These are phyloP conservation scores for Eudorina sp. DNA, from an alignment of 139 green algal species.

Conservation along the genomic window DNA sequence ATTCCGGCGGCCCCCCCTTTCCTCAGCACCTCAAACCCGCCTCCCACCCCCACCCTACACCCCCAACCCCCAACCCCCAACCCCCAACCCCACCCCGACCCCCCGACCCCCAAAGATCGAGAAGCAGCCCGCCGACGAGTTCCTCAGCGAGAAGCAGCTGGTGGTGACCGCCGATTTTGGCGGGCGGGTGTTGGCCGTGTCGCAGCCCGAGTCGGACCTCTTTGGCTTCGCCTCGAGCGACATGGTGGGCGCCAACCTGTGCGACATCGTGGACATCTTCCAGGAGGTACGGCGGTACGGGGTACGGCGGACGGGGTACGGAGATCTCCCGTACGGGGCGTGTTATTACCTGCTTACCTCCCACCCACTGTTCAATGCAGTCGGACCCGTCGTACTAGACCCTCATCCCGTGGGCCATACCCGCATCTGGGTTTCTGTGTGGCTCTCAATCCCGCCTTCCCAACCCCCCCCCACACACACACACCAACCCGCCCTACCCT, in stretches of 20 bases:
- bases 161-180: slow-evolving; percentile 5
- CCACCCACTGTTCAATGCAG: no score
- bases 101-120: slow-evolving; percentile 1
- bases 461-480: no score
- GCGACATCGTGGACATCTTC: slow-evolving; percentile 47
- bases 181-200: neutral
- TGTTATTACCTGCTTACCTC: no score
- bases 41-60: neutral
- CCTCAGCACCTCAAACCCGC: neutral
- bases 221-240: neutral
- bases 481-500: no score
- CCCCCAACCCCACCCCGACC: neutral
- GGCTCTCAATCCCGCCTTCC: no score
- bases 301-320: no score
- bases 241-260: slow-evolving; percentile 18
- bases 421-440: neutral
- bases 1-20: no score
- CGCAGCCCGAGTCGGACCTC: neutral
- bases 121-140: neutral
- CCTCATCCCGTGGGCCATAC: no score
- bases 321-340: no score
- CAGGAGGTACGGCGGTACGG: neutral
- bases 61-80: neutral
- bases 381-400: no score
- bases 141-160: neutral